Conservation (phyloP, 208 protist genomes). For the Acanthamoeba castellanii region DNA sequence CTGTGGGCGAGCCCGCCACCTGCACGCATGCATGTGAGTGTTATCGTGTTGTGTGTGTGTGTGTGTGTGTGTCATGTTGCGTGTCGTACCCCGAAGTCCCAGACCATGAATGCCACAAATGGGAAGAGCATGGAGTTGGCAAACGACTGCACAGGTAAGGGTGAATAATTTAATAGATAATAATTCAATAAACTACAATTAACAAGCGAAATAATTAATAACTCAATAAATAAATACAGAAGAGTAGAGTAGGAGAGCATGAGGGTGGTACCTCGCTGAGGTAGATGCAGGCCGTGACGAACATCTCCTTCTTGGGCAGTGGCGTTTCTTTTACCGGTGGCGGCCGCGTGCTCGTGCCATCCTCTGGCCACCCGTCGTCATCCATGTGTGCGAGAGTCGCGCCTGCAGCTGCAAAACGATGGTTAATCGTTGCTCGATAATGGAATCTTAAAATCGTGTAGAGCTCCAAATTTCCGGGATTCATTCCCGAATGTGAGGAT, state of each 20-base stretch:
- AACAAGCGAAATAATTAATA: not conserved
- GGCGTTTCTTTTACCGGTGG: slow-evolving; percentile 39
- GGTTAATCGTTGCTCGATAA: too few relatives aligned
- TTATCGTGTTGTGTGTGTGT: not conserved
- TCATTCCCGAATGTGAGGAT: too few relatives aligned
- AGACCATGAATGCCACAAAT: slow-evolving; percentile 69
- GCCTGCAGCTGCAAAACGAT: too few relatives aligned
- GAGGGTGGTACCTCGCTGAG: slow-evolving; percentile 23
- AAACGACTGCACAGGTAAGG: not conserved
- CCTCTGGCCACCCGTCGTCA: not conserved
- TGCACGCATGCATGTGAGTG: not conserved
- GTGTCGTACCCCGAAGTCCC: slow-evolving; percentile 28
- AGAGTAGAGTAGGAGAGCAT: not conserved
- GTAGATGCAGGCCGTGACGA: slow-evolving; percentile 48
- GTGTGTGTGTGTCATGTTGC: not conserved
- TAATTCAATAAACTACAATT: not conserved
- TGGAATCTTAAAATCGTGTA: too few relatives aligned
- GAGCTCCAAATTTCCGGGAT: too few relatives aligned
- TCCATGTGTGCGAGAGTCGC: not conserved
- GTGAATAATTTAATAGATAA: not conserved
- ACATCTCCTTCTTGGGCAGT: slow-evolving; percentile 66
- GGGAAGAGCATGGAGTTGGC: slow-evolving; percentile 64
- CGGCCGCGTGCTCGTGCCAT: not conserved
- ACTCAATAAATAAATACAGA: not conserved
- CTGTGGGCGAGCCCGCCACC: not conserved